phyloP scores from a whole-genome alignment of 768 basidiomycete genomes.

The Neoboletus brunneissimus region DNA sequence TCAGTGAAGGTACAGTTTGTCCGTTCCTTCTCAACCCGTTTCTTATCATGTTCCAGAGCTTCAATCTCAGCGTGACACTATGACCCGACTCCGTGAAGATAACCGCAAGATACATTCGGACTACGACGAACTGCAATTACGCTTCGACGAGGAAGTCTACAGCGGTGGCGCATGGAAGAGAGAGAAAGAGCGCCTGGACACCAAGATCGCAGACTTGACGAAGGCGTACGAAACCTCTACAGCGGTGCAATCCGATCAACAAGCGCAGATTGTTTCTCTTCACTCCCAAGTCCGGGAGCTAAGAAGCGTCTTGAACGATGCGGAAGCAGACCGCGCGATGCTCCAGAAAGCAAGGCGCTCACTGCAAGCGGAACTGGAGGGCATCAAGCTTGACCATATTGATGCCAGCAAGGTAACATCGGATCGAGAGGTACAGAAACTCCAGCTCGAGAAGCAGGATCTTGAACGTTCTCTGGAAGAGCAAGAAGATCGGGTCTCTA shows the following conservation, averaged over 20 bases:
- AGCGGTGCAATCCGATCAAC: constrained; percentile 74
- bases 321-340: constrained; percentile 75
- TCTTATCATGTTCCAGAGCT: constrained; percentile 47
- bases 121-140: constrained; percentile 69
- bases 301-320: constrained; percentile 77
- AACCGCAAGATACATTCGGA: constrained; percentile 76
- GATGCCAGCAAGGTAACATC: constrained; percentile 68
- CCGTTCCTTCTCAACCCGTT: not conserved
- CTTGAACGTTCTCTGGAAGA: constrained; percentile 76
- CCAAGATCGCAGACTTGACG: constrained; percentile 71
- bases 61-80: constrained; percentile 71
- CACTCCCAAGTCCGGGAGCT: constrained; percentile 86
- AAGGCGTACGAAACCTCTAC: constrained; percentile 74
- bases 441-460: constrained; percentile 80
- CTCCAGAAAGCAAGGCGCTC: constrained; percentile 80
- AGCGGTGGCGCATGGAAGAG: constrained; percentile 81
- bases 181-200: constrained; percentile 83
- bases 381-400: constrained; percentile 71
- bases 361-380: constrained; percentile 75
- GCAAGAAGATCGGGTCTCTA: constrained; percentile 67
- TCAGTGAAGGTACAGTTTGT: constrained; percentile 63
- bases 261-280: constrained; percentile 76
- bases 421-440: constrained; percentile 70
- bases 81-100: constrained; percentile 76
- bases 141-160: constrained; percentile 75